phyloP scores from a whole-genome alignment of 805 yeast genomes.

The Nakazawaea ernobii region DNA sequence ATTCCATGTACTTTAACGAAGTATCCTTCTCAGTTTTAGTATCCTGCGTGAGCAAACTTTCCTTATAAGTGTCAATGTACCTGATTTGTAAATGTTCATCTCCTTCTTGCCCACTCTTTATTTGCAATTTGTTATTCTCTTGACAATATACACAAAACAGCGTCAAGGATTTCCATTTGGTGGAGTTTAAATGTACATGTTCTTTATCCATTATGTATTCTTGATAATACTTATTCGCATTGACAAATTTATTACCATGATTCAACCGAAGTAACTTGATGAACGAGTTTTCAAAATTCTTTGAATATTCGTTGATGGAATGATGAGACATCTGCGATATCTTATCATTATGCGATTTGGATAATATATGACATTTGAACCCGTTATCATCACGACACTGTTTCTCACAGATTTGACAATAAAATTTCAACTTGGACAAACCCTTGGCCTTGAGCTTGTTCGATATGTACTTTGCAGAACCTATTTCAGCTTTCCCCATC shows the following conservation, averaged over 20 bases:
- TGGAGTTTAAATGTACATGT: constrained; percentile 89
- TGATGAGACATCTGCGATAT: constrained; percentile 41
- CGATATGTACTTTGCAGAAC: constrained; percentile 54
- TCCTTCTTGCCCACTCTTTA: constrained; percentile 33
- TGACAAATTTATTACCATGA: constrained; percentile 78
- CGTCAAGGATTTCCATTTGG: constrained; percentile 69
- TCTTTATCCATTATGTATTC: constrained; percentile 78
- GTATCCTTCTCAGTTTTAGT: constrained; percentile 42
- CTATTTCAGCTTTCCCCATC: constrained; percentile 32
- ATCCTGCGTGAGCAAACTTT: constrained; percentile 33
- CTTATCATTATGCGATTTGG: constrained; percentile 69
- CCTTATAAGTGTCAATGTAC: constrained; percentile 51
- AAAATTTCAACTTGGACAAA: constrained; percentile 77
- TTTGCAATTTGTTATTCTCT: constrained; percentile 47
- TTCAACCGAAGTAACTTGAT: constrained; percentile 50
- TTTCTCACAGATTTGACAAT: constrained; percentile 87
- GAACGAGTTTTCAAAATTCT: constrained; percentile 58
- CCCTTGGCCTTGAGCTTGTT: constrained; percentile 80
- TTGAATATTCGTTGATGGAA: constrained; percentile 55
- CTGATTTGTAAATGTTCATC: constrained; percentile 32
- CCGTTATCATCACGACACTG: constrained; percentile 98
- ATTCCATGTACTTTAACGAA: constrained; percentile 34
- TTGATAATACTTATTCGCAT: constrained; percentile 84
- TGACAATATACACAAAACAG: constrained; percentile 62
- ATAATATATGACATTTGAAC: constrained; percentile 78